Evolutionary conservation across 2,329 filamentous ascomycete genomes (phyloP).

Genomic region (Fusarium sp.): DNA sequence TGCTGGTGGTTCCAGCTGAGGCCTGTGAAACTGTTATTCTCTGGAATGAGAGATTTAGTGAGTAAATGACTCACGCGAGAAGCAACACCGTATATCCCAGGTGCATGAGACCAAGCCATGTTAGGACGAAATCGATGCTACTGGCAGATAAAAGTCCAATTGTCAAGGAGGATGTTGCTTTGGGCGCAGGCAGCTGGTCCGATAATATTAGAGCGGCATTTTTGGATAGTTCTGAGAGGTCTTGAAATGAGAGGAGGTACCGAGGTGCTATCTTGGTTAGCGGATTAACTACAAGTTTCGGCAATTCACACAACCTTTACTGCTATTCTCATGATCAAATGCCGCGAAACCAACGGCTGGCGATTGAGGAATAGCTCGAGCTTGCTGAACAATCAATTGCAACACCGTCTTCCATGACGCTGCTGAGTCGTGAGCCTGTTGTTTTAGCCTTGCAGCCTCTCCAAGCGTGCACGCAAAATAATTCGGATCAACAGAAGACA

Average conservation of each 20-base stretch:
- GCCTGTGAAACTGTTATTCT: constrained; percentile 52
- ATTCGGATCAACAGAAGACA: constrained; percentile 51
- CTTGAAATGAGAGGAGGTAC: constrained; percentile 49
- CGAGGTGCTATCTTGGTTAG: constrained; percentile 9
- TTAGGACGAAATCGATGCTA: constrained; percentile 70
- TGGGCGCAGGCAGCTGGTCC: not conserved
- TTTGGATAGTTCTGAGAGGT: constrained; percentile 53
- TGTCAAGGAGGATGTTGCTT: fast-evolving
- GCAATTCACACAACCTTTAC: not conserved
- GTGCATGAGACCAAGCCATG: constrained; percentile 72
- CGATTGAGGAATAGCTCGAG: constrained; percentile 53
- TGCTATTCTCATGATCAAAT: constrained; percentile 27
- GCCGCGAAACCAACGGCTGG: constrained; percentile 67
- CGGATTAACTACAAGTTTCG: no score
- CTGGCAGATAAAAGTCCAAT: constrained; percentile 69
- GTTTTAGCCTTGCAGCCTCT: constrained; percentile 62
- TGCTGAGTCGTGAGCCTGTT: constrained; percentile 14
- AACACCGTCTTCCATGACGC: constrained; percentile 62
- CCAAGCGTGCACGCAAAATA: constrained; percentile 76
- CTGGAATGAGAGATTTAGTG: not conserved
- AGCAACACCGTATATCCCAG: constrained; percentile 70
- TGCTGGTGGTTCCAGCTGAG: constrained; percentile 62
- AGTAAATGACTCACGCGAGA: constrained; percentile 61
- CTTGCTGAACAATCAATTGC: constrained; percentile 66
- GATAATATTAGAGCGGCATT: constrained; percentile 53